A percentile compares a stretch with the other conserved stretches of the same genome.
Evolutionary conservation across 352 stramenopile genomes (phyloP).

Genomic region (Globisporangium takayamanum): DNA sequence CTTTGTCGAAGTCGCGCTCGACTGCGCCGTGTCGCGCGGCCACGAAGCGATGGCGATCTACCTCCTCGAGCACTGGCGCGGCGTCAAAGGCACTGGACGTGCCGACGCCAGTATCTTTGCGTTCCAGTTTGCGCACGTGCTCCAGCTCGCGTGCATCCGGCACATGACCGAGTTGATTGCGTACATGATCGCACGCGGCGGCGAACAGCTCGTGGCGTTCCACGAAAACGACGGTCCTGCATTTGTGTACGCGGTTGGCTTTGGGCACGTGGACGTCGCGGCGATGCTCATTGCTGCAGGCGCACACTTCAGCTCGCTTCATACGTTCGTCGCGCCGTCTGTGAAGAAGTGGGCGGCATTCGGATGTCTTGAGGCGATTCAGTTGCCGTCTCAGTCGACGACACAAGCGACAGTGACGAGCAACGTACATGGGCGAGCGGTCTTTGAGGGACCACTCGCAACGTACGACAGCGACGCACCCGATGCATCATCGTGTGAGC

Average conservation of each 20-base stretch:
- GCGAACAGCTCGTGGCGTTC: constrained; percentile 47
- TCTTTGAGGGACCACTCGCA: not conserved
- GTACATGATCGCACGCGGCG: constrained; percentile 48
- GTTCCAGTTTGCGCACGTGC: constrained; percentile 59
- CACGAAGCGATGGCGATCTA: constrained; percentile 58
- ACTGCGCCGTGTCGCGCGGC: constrained; percentile 46
- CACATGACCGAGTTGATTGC: constrained; percentile 27
- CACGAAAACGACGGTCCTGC: constrained; percentile 55
- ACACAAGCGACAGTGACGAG: not conserved
- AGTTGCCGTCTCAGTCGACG: not conserved
- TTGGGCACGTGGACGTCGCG: constrained; percentile 36
- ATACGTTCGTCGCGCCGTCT: constrained; percentile 42
- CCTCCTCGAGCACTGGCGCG: constrained; percentile 44
- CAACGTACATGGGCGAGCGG: not conserved
- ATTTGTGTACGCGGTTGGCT: constrained; percentile 57
- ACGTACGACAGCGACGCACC: not conserved
- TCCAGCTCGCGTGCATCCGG: constrained; percentile 63
- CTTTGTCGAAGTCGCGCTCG: constrained; percentile 54
- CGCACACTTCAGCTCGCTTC: constrained; percentile 43
- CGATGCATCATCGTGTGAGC: not conserved
- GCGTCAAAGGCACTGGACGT: constrained; percentile 30
- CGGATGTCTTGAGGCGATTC: constrained; percentile 29
- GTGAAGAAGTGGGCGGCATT: constrained; percentile 62
- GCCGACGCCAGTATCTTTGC: constrained; percentile 39
- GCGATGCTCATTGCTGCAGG: constrained; percentile 30